These are phyloP conservation scores for Pseudocercospora fuligena DNA, from an alignment of 2,329 filamentous ascomycete species.

Conservation along the genomic window DNA sequence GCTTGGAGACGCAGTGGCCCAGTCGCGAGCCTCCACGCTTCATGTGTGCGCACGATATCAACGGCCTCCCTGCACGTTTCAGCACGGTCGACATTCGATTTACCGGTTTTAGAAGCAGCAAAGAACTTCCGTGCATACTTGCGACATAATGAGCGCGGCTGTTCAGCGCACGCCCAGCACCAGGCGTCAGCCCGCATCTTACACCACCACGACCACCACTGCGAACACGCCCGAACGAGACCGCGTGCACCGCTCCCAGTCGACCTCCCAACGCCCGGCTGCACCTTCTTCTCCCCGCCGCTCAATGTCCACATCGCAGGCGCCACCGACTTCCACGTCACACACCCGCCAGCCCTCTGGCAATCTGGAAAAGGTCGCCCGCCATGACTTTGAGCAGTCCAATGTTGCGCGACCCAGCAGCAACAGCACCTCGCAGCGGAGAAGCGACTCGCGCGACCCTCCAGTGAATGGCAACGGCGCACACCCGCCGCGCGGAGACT, in stretches of 20 bases:
- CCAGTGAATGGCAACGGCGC: conserved; percentile 38
- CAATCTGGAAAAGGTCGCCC: conserved; percentile 59
- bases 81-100: neutral
- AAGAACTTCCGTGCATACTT: conserved; percentile 3
- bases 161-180: conserved; percentile 52
- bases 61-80: conserved; percentile 8
- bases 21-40: neutral
- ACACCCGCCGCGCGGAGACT: conserved; percentile 55
- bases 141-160: conserved; percentile 7
- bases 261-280: conserved; percentile 39
- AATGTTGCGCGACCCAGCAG: conserved; percentile 63
- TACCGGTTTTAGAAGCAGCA: neutral
- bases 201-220: conserved; percentile 51
- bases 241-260: conserved; percentile 49
- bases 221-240: conserved; percentile 54
- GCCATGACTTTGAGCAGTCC: conserved; percentile 75
- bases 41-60: neutral
- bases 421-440: conserved; percentile 54
- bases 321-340: conserved; percentile 26
- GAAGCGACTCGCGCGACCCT: conserved; percentile 61
- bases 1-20: neutral
- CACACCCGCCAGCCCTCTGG: conserved; percentile 49
- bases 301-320: conserved; percentile 43
- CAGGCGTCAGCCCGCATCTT: conserved; percentile 48
- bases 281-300: conserved; percentile 41